Percentiles rank a stretch among this genome's conserved stretches.
phyloP scores from a whole-genome alignment of 1,139 yeast genomes.

The Candida sanyaensis region DNA sequence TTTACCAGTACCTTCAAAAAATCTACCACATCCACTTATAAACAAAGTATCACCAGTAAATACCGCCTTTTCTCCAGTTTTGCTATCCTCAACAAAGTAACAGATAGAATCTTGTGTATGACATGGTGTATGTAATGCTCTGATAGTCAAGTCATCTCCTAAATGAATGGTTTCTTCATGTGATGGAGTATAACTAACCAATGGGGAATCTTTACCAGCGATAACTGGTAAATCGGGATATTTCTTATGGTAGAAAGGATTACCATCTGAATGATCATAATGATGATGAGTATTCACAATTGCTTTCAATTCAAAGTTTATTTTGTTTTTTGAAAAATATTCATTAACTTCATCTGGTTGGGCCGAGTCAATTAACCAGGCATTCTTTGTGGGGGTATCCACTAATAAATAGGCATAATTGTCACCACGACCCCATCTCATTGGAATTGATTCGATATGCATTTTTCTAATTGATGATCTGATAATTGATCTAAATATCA shows the following conservation, averaged over 20 bases:
- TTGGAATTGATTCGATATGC: slow-evolving; percentile 82
- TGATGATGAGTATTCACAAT: slow-evolving; percentile 97
- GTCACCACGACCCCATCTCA: slow-evolving; percentile 96
- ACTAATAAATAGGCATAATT: slow-evolving; percentile 82
- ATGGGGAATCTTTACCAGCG: slow-evolving; percentile 81
- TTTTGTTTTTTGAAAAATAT: slow-evolving; percentile 26
- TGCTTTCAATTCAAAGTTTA: slow-evolving; percentile 53
- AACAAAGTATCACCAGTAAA: slow-evolving; percentile 96
- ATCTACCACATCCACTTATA: slow-evolving; percentile 94
- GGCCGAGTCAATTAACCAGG: slow-evolving; percentile 94
- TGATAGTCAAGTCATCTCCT: slow-evolving; percentile 66
- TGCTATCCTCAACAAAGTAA: slow-evolving; percentile 67
- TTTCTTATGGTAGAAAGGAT: slow-evolving; percentile 42
- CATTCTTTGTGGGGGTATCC: slow-evolving; percentile 64
- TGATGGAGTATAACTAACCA: slow-evolving; percentile 66
- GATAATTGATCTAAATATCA: slow-evolving; percentile 7
- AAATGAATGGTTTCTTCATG: slow-evolving; percentile 61
- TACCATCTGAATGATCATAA: slow-evolving; percentile 93
- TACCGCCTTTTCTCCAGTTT: slow-evolving; percentile 67
- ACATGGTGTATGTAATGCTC: slow-evolving; percentile 96
- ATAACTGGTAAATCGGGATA: slow-evolving; percentile 68
- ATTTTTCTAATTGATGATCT: slow-evolving; percentile 44
- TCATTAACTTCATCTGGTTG: slow-evolving; percentile 60
- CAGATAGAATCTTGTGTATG: slow-evolving; percentile 97
- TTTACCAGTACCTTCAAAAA: slow-evolving; percentile 85